Evolutionary conservation across 768 basidiomycete genomes (phyloP).

Genomic region (Boletus pseudopeckii): DNA sequence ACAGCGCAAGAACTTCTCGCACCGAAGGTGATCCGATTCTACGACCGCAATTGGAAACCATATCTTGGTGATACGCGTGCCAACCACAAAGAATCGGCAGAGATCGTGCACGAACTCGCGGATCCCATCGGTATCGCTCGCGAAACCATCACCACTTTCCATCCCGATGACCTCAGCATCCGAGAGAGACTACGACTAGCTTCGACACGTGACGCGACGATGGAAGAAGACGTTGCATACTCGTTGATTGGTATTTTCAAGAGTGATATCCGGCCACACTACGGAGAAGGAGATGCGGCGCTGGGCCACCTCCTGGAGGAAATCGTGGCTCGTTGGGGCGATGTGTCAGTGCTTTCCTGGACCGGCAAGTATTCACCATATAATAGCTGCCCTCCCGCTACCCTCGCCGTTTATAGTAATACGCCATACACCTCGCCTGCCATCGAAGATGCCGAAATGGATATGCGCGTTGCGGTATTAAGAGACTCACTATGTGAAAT

Average conservation of each 20-base stretch:
- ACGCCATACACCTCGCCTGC: too few relatives aligned
- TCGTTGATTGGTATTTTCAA: constrained; percentile 13
- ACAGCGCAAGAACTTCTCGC: background rate
- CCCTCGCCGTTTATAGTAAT: background rate
- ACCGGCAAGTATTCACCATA: constrained; percentile 1
- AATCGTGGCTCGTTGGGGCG: constrained; percentile 3
- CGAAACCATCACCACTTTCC: background rate
- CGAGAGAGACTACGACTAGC: constrained; percentile 7
- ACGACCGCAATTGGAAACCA: background rate
- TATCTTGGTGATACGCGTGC: background rate
- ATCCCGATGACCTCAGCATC: background rate
- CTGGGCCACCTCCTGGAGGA: constrained; percentile 9
- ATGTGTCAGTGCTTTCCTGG: constrained; percentile 4
- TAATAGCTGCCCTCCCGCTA: constrained; percentile 9
- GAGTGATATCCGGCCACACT: constrained; percentile 2
- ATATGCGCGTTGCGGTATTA: background rate
- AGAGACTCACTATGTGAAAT: background rate
- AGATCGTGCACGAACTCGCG: background rate
- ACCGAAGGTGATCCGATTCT: background rate
- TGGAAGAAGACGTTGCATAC: constrained; percentile 6
- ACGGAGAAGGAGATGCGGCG: constrained; percentile 2
- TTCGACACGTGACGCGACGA: constrained; percentile 4
- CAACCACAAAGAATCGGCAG: background rate
- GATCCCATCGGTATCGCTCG: background rate
- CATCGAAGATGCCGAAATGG: background rate